A percentile compares a stretch with the other conserved stretches of the same genome.
phyloP scores from a whole-genome alignment of 352 stramenopile genomes.

The Phytophthora kernoviae region DNA sequence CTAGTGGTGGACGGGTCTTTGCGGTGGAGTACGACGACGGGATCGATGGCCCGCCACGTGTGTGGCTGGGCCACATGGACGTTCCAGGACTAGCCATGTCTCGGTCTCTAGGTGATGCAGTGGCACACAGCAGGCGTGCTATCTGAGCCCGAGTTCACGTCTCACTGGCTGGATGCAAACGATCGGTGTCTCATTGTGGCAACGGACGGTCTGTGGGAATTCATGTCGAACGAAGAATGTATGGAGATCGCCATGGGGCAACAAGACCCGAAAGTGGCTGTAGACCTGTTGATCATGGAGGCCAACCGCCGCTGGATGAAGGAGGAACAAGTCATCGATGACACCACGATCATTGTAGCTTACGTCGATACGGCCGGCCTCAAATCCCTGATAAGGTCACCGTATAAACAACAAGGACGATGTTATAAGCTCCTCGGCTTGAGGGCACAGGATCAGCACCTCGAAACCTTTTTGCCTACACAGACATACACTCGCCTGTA shows the following conservation, averaged over 20 bases:
- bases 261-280: conserved; percentile 79
- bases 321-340: conserved; percentile 99
- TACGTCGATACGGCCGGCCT: conserved; percentile 82
- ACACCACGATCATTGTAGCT: conserved; percentile 98
- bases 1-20: conserved; percentile 96
- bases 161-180: conserved; percentile 74
- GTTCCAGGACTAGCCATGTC: conserved; percentile 98
- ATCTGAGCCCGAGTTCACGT: conserved; percentile 95
- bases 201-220: conserved; percentile 99
- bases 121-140: conserved; percentile 97
- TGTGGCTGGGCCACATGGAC: conserved; percentile 99
- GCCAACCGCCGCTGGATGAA: conserved; percentile 98
- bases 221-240: conserved; percentile 97
- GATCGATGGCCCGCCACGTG: conserved; percentile 96
- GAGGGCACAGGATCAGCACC: not conserved
- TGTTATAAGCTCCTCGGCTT: conserved; percentile 15
- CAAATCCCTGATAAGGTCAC: conserved; percentile 8
- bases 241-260: conserved; percentile 83
- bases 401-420: conserved; percentile 8
- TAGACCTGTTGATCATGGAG: conserved; percentile 95
- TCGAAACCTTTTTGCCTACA: not conserved
- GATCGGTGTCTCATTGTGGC: conserved; percentile 97
- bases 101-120: conserved; percentile 94
- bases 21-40: conserved; percentile 98
- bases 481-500: not conserved